phyloP scores from a whole-genome alignment of 352 stramenopile species.

The Pythium folliculosum region DNA sequence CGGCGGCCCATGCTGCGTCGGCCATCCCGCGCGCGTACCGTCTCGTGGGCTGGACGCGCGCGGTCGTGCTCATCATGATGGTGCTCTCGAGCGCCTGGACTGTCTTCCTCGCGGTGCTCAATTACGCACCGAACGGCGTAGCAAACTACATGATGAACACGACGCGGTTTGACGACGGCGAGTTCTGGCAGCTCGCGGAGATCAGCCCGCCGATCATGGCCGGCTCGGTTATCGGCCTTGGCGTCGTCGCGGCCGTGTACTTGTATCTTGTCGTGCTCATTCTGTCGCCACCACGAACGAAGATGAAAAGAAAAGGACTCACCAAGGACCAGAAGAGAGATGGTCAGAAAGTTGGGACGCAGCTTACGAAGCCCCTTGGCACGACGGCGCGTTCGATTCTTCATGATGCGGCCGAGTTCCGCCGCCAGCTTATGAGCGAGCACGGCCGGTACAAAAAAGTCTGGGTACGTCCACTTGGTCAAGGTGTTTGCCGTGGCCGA shows the following conservation, averaged over 20 bases:
- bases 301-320: too few species aligned
- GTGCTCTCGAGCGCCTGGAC: slow-evolving; percentile 30
- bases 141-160: slow-evolving; percentile 59
- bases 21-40: neutral
- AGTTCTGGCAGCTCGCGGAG: slow-evolving; percentile 47
- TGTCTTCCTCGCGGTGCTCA: slow-evolving; percentile 40
- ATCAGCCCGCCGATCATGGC: slow-evolving; percentile 21
- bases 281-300: too few species aligned
- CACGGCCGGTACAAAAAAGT: too few species aligned
- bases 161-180: slow-evolving; percentile 40
- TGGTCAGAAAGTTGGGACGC: too few species aligned
- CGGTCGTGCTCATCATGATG: neutral
- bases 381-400: too few species aligned
- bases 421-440: too few species aligned
- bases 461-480: too few species aligned
- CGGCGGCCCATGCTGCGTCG: neutral
- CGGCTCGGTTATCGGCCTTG: slow-evolving; percentile 27
- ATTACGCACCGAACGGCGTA: slow-evolving; percentile 36
- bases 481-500: too few species aligned
- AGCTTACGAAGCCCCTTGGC: too few species aligned
- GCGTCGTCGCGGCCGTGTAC: slow-evolving; percentile 13
- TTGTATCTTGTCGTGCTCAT: neutral
- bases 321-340: too few species aligned
- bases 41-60: slow-evolving; percentile 1
- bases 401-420: too few species aligned